Percentiles rank a stretch among this genome's conserved stretches.
Conservation (phyloP, 768 basidiomycete genomes). For the Termitomyces sp. region DNA sequence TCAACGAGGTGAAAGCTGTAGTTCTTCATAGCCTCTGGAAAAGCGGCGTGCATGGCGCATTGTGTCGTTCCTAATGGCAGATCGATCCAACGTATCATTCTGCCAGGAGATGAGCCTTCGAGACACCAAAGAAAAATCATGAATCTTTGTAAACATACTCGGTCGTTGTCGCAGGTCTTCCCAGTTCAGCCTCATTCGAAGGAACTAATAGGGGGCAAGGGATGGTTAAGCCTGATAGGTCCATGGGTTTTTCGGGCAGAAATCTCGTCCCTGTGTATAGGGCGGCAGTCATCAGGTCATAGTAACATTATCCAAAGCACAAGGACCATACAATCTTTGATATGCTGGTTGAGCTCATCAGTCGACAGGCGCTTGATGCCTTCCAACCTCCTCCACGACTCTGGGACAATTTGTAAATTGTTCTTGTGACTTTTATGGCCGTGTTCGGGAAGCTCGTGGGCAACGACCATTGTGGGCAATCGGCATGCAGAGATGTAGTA, state of each 20-base stretch:
- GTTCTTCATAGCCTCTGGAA: constrained; percentile 31
- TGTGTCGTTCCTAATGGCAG: constrained; percentile 51
- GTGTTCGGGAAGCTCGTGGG: constrained; percentile 29
- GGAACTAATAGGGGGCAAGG: constrained; percentile 32
- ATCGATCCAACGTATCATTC: constrained; percentile 47
- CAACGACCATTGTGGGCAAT: constrained; percentile 40
- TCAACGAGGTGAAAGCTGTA: constrained; percentile 37
- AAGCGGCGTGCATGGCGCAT: constrained; percentile 40
- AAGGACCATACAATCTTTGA: constrained; percentile 34
- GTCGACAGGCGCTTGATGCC: constrained; percentile 33
- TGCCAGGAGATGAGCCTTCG: constrained; percentile 20
- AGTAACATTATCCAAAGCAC: not conserved
- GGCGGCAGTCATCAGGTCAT: not conserved
- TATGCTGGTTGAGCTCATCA: constrained; percentile 26
- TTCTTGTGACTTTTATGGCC: constrained; percentile 48
- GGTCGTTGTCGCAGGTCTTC: constrained; percentile 36
- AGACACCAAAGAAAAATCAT: not conserved
- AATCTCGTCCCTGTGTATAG: constrained; percentile 32
- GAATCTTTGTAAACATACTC: constrained; percentile 27
- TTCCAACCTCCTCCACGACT: constrained; percentile 51
- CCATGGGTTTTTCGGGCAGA: not conserved
- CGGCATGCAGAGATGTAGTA: constrained; percentile 43
- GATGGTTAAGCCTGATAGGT: constrained; percentile 33
- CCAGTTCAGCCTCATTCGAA: constrained; percentile 30
- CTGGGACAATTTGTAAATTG: constrained; percentile 38